Evolutionary conservation across 345 rosid species (phyloP), one percentile per base, ranked within the genome.

Genomic region (Pistacia integerrima): DNA sequence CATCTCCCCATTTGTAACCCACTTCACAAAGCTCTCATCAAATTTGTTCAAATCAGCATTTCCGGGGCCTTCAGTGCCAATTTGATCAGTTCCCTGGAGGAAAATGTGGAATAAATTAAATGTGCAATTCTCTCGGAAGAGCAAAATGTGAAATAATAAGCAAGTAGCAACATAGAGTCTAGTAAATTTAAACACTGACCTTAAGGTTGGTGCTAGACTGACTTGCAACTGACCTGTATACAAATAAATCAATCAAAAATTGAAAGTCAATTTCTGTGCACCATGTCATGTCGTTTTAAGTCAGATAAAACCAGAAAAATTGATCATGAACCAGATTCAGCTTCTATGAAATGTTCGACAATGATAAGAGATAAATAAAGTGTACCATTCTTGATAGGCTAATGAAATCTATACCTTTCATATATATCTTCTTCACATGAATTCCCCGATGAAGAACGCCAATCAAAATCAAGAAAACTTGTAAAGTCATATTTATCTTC

Each of bases 401-500:
- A 49, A 66, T 49, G 3, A 48, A 20, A 22, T 70, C 16, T 41
- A 33, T 86, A 96, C 98, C 98, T 92, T 73, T 85, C 91, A 77
- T 74, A 84, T 57, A 74, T 76, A 75, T 93, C 97, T 69, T 90
- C 98, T 70, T 93, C 97, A 11, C 88, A 88, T 11, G 97, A 92
- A 87, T 92, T 92, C 74, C 91, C 99, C 10, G 99, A 92, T 68
- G 99, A 93, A 79, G 98, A 96, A 67, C 88, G 84, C 94, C 94
- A 89, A n/a, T 90, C 99, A 80, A 88, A 70, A 79, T 91, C 96
- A 57, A 89, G 79, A 75, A 95, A 93, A 81, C 86, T 79, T 66
- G 91, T 81, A 78, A 88, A 89, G 80, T 83, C 87, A 78, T 90
- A 90, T 52, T 80, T 87, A 2, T 86, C 92, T 11, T 83, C 97